Percentiles rank a stretch among this genome's conserved stretches.
Conservation (phyloP, 2,329 filamentous ascomycete genomes). For the Aotearoamyces nothofagi region DNA sequence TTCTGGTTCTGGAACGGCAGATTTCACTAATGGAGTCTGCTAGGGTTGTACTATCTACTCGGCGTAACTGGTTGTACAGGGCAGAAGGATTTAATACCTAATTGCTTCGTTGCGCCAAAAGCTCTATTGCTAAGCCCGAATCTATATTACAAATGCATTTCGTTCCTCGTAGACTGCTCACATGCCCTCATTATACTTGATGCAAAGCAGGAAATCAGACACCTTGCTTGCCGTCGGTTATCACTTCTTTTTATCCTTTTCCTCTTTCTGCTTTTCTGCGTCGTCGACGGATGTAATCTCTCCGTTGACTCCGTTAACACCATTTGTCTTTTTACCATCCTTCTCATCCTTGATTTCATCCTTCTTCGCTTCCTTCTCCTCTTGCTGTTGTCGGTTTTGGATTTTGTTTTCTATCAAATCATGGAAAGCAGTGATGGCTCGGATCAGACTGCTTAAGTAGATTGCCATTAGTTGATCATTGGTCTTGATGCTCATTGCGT, state of each 20-base stretch:
- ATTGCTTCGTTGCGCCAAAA: no score
- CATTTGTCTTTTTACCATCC: constrained; percentile 47
- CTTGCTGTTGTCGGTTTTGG: constrained; percentile 92
- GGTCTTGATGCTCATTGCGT: constrained; percentile 97
- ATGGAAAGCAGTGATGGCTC: constrained; percentile 97
- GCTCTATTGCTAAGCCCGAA: no score
- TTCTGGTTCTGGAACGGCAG: no score
- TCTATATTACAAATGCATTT: constrained; percentile 21
- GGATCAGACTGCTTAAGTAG: constrained; percentile 90
- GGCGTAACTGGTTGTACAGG: neutral
- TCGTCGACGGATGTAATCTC: constrained; percentile 32
- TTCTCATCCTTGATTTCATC: constrained; percentile 43
- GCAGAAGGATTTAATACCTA: neutral
- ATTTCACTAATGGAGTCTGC: no score
- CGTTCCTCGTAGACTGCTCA: no score
- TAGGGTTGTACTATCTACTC: no score
- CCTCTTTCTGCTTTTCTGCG: constrained; percentile 36
- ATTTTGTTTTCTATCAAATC: constrained; percentile 99
- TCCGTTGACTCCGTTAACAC: constrained; percentile 35
- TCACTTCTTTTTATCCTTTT: constrained; percentile 32
- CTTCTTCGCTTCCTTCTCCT: constrained; percentile 80
- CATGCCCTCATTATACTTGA: no score
- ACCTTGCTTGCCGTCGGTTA: constrained; percentile 7
- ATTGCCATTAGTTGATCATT: constrained; percentile 99
- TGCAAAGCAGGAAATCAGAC: constrained; percentile 10